Base-by-base conservation (phyloP, 139 green algal genomes). In the Asterochloris erici region DNA sequence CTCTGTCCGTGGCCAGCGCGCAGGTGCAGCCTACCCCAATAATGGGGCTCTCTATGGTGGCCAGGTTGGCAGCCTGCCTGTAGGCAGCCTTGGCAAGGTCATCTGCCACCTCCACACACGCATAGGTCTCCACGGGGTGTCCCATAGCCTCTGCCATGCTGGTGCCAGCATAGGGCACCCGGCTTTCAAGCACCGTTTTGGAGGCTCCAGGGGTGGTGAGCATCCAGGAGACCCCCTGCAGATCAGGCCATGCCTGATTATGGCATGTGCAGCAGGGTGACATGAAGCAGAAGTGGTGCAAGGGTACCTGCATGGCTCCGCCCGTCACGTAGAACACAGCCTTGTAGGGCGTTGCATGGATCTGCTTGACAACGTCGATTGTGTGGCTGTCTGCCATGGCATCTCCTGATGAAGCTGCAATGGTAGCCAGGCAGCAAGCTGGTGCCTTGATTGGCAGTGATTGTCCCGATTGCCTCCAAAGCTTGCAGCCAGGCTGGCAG, bases 141-240 rank as follows among this genome's bases (percentile, higher is more conserved):
- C 90, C 88, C 24, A 97, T 83, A 62, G 93, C 12, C 19, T 91
- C 71, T 14, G 89, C 78, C 62, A 95, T 75, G 28, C 69, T 78
- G 69, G 86, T 83, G 2, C 84, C 74, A 12, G 80, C 83, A 87
- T 98, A 98, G 6, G 93, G 93, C 76, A 97, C 89, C 6, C 81
- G 73, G 10, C 86, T 86, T 63, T 97, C 93, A 63, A 97, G 79
- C 11, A 98, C 87, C 0, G 94, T 97, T 61, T 82, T 87, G 21
- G 91, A 95, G 0, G 93, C 94, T n/a, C 93, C 92, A 12, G 93
- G 94, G 6, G 96, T 90, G 14, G 84, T 82, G 61, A 96, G 83
- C 68, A 98, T 83, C 93, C 93, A 96, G 0, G 89, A 86, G 4
- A 92, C 66, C 11, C 87, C 90, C 91, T 96, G 91, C 69, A 78